Evolutionary conservation across 345 rosid species (phyloP).

Genomic region (Salix caprea): DNA sequence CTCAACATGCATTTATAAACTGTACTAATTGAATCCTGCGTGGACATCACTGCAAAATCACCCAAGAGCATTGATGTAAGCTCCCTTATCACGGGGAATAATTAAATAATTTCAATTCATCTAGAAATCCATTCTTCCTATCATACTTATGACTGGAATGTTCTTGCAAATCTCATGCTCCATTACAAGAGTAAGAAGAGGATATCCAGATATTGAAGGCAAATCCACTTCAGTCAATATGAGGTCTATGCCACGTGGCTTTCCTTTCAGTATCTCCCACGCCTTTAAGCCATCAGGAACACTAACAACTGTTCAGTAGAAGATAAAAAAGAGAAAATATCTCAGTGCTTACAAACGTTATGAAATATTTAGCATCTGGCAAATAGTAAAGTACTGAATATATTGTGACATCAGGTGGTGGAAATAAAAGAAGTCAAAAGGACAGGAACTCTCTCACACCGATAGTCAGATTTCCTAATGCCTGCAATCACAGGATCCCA

Average conservation of each 20-base stretch:
- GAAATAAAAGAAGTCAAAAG: neutral
- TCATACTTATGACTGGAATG: slow-evolving; percentile 91
- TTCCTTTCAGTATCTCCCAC: slow-evolving; percentile 84
- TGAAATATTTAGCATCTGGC: neutral
- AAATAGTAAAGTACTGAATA: neutral
- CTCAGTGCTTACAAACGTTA: slow-evolving; percentile 9
- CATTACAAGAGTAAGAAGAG: slow-evolving; percentile 80
- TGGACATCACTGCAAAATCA: slow-evolving; percentile 88
- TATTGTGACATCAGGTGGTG: neutral
- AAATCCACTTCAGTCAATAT: slow-evolving; percentile 87
- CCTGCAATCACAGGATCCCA: no score
- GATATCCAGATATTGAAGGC: slow-evolving; percentile 80
- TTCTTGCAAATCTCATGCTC: slow-evolving; percentile 88
- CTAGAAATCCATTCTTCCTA: neutral
- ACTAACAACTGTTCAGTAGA: slow-evolving; percentile 53
- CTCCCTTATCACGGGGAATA: neutral
- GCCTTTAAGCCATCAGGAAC: slow-evolving; percentile 90
- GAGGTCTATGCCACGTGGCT: slow-evolving; percentile 59
- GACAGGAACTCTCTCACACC: no score
- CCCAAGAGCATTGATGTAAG: neutral
- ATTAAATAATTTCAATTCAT: neutral
- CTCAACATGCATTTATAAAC: slow-evolving; percentile 92
- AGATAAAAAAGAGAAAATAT: neutral
- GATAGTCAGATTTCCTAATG: no score
- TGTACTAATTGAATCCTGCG: slow-evolving; percentile 68